Percentiles rank a stretch among this genome's conserved stretches.
These are phyloP conservation scores for Diplocarpon rosae DNA, from an alignment of 2,329 filamentous ascomycete genomes.

Conservation along the genomic window DNA sequence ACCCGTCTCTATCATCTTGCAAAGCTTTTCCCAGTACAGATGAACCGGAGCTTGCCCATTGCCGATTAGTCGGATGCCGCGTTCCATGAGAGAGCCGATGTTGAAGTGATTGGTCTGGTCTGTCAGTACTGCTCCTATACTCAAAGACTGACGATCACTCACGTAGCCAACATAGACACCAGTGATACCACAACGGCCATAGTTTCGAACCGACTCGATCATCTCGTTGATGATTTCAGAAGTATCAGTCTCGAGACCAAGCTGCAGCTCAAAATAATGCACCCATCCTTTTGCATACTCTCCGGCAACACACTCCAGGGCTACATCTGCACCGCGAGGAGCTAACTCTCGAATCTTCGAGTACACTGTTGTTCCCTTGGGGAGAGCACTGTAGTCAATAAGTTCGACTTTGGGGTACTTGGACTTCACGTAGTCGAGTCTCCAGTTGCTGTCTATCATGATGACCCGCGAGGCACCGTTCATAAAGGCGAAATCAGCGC, in stretches of 20 bases:
- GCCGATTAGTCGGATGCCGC: conserved; percentile 67
- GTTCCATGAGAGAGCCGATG: conserved; percentile 64
- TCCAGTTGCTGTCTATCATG: conserved; percentile 62
- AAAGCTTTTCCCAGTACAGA: conserved; percentile 47
- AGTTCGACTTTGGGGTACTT: conserved; percentile 56
- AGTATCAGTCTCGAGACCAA: conserved; percentile 73
- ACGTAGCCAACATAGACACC: conserved; percentile 55
- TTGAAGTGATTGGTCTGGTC: conserved; percentile 22
- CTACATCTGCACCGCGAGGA: conserved; percentile 62
- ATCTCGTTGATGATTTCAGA: conserved; percentile 73
- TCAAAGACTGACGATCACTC: conserved; percentile 22
- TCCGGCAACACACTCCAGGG: conserved; percentile 55
- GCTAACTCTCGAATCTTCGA: conserved; percentile 63
- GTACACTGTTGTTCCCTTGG: conserved; percentile 56
- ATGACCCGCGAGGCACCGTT: conserved; percentile 68
- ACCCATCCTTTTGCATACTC: conserved; percentile 52
- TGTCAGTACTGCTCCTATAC: not conserved
- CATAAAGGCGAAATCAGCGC: conserved; percentile 60
- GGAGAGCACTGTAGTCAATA: conserved; percentile 54
- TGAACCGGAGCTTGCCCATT: conserved; percentile 37
- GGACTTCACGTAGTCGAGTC: conserved; percentile 56
- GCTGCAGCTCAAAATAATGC: conserved; percentile 44
- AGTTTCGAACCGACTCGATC: conserved; percentile 62
- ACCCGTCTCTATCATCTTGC: conserved; percentile 53
- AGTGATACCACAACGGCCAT: conserved; percentile 65